phyloP scores from a whole-genome alignment of 441 rosid species.

The Codiaeum variegatum region DNA sequence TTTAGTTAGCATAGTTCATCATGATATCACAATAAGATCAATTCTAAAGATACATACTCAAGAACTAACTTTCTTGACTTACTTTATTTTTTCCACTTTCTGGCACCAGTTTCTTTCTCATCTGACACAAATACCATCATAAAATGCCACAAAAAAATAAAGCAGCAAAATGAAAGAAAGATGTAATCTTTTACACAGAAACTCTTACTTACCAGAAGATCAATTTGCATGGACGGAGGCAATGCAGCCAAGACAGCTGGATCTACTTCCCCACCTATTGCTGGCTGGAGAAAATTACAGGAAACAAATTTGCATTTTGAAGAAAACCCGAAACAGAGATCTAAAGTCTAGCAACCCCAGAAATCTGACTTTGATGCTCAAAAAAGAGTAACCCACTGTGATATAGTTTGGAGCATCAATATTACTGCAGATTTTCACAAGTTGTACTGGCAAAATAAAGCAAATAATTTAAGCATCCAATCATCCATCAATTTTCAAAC shows the following conservation, averaged over 20 bases:
- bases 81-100: conserved; percentile 70
- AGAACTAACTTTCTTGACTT: conserved; percentile 56
- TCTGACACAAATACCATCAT: conserved; percentile 36
- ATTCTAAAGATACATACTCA: not conserved
- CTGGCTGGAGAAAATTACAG: conserved; percentile 42
- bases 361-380: not conserved
- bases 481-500: not conserved
- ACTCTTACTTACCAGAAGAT: conserved; percentile 69
- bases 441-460: not conserved
- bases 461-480: not conserved
- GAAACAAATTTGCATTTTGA: not conserved
- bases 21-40: not conserved
- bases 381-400: not conserved
- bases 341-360: not conserved
- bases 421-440: not conserved
- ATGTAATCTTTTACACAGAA: not conserved
- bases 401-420: not conserved
- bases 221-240: conserved; percentile 84
- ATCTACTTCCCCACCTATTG: conserved; percentile 60
- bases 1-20: not conserved
- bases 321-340: not conserved
- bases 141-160: conserved; percentile 7
- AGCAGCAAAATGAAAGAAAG: conserved; percentile 7
- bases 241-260: conserved; percentile 80
- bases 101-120: conserved; percentile 65